These are phyloP conservation scores for Leccinum rimulosum DNA, from an alignment of 768 basidiomycete genomes.

Conservation along the genomic window DNA sequence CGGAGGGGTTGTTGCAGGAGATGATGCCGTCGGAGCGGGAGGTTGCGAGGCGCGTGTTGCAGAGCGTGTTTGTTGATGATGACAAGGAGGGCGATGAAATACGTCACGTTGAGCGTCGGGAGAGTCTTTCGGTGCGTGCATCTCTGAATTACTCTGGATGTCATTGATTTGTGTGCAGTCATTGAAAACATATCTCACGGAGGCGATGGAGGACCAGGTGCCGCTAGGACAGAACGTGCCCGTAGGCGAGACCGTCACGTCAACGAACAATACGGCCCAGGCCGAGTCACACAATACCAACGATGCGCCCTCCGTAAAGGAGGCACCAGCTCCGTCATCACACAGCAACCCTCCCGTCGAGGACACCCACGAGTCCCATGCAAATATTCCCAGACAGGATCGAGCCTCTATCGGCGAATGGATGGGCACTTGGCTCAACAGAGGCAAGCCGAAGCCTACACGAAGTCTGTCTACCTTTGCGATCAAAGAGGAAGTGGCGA, in stretches of 20 bases:
- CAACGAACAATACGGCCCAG: slow-evolving; percentile 1
- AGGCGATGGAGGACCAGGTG: slow-evolving; percentile 52
- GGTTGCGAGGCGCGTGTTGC: slow-evolving; percentile 62
- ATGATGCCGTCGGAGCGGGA: slow-evolving; percentile 61
- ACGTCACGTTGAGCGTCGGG: slow-evolving; percentile 52
- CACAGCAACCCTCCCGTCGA: neutral
- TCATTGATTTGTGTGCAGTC: slow-evolving; percentile 32
- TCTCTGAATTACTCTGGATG: neutral
- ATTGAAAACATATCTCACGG: slow-evolving; percentile 43
- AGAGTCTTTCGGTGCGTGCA: slow-evolving; percentile 54
- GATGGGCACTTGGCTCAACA: slow-evolving; percentile 76
- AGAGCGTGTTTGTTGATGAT: slow-evolving; percentile 56
- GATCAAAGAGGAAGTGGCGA: slow-evolving; percentile 24
- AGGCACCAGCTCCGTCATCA: neutral
- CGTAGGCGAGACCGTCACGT: slow-evolving; percentile 22
- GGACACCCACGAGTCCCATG: slow-evolving; percentile 7
- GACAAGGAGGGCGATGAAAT: slow-evolving; percentile 15
- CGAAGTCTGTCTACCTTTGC: slow-evolving; percentile 17
- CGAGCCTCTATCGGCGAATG: slow-evolving; percentile 56
- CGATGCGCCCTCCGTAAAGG: neutral
- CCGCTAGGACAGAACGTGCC: slow-evolving; percentile 17
- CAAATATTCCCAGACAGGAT: slow-evolving; percentile 29
- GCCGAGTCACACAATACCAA: neutral
- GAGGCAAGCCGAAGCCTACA: slow-evolving; percentile 40
- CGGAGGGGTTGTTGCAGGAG: slow-evolving; percentile 55